Base-by-base conservation (phyloP, 1,139 yeast species). In the Pichia sp. region DNA sequence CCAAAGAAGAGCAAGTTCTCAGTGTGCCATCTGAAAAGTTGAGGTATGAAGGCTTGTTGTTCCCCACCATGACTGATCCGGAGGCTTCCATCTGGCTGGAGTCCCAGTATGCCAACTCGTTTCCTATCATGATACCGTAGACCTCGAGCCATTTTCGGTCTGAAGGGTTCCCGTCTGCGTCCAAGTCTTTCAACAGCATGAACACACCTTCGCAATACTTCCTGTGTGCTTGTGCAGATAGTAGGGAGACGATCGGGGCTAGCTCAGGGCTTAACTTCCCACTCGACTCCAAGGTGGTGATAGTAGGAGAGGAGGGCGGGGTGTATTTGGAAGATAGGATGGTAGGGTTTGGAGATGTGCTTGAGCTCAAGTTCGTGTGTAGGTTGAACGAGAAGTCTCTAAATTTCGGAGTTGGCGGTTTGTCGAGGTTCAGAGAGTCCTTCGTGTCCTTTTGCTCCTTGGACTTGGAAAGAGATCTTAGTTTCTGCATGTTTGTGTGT, bases 31-130 rank as follows among this genome's bases (percentile, higher is more conserved):
- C 98, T 2, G 96, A 84, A 64, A 93, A 85, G 70, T 93, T 93
- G 66, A 93, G 80, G 70, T 92, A 93, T 53, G 84, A 82, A n/a
- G 98, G 97, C 65, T 86, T 87, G 11, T 85, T 59, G 34, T 61
- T 61, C 5, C 49, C 49, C 4, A 50, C 15, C 5, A 56, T 45
- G n/a, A 53, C 56, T 8, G 55, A 53, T 11, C 53, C 55, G 71
- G 72, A 59, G 75, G 75, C 64, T 75, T 79, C 61, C 58, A 90
- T 74, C 59, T 80, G 80, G 46, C 84, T 85, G 1, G 96, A 95
- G 69, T 90, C 92, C 97, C 97, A 92, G 61, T 89, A 81, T 0
- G 97, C 95, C 58, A 93, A 74, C 64, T 90, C 96, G 57, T 90
- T 88, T 15, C 99, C 99, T 8, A 90, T 82, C 49, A 93, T 75